phyloP scores from a whole-genome alignment of 306 rosid species.

The Gillenia trifoliata region DNA sequence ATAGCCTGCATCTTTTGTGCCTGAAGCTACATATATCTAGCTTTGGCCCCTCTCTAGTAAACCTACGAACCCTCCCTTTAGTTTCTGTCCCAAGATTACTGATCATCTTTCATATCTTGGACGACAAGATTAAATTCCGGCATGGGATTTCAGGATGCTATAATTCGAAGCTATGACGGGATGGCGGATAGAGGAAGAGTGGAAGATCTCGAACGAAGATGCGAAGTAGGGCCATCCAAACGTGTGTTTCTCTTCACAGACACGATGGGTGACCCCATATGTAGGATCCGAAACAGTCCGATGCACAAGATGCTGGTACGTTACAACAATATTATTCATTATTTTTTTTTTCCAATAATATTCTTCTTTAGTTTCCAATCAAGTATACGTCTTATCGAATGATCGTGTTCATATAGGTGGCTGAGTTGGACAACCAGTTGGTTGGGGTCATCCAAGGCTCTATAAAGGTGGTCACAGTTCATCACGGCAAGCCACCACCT shows the following conservation, averaged over 20 bases:
- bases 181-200: slow-evolving; percentile 61
- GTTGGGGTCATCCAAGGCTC: slow-evolving; percentile 91
- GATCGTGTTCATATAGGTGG: slow-evolving; percentile 45
- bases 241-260: slow-evolving; percentile 82
- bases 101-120: background rate
- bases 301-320: slow-evolving; percentile 85
- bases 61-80: background rate
- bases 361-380: background rate
- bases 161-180: slow-evolving; percentile 59
- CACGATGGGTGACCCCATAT: slow-evolving; percentile 94
- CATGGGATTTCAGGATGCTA: slow-evolving; percentile 34
- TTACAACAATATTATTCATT: background rate
- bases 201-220: slow-evolving; percentile 74
- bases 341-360: background rate
- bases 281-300: slow-evolving; percentile 89
- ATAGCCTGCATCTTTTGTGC: background rate
- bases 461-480: slow-evolving; percentile 59
- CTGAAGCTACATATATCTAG: background rate
- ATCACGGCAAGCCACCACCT: slow-evolving; percentile 39
- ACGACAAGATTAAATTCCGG: background rate
- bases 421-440: slow-evolving; percentile 58
- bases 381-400: background rate
- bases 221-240: slow-evolving; percentile 74
- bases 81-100: background rate
- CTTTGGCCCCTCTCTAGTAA: slow-evolving; percentile 13